phyloP scores from a whole-genome alignment of 176 grass and related monocot species.

The Dendrocalamus sinicus region DNA sequence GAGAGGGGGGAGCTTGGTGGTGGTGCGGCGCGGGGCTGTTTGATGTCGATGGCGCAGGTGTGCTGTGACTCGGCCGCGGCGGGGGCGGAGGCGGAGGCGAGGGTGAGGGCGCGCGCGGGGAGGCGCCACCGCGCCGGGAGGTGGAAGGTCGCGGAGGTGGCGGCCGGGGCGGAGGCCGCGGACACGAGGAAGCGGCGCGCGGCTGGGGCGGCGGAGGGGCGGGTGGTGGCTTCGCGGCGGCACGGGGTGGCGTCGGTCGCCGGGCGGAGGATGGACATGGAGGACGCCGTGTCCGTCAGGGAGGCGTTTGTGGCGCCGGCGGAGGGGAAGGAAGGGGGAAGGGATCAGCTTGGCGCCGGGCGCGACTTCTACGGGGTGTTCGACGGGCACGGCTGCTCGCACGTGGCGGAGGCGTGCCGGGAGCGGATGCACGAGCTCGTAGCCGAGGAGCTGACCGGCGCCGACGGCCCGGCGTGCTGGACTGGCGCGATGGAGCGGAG shows the following conservation, averaged over 20 bases:
- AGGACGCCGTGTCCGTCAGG: constrained; percentile 62
- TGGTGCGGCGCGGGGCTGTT: background rate
- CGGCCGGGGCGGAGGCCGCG: background rate
- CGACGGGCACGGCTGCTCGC: constrained; percentile 60
- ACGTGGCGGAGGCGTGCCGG: constrained; percentile 75
- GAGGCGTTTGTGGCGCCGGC: constrained; percentile 23
- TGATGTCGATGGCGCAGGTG: constrained; percentile 62
- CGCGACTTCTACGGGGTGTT: constrained; percentile 56
- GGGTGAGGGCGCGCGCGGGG: constrained; percentile 46
- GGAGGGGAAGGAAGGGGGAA: background rate
- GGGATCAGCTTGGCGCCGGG: background rate
- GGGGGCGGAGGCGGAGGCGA: constrained; percentile 30
- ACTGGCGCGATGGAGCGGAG: constrained; percentile 56
- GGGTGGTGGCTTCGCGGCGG: constrained; percentile 13
- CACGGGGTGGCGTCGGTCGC: constrained; percentile 40
- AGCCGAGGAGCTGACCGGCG: constrained; percentile 49
- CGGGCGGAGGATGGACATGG: constrained; percentile 61
- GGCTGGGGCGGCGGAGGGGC: background rate
- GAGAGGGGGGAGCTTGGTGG: background rate
- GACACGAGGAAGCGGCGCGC: constrained; percentile 45
- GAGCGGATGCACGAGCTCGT: constrained; percentile 81
- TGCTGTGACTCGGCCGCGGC: constrained; percentile 43
- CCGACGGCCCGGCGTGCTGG: constrained; percentile 29
- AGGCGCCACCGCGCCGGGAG: constrained; percentile 27
- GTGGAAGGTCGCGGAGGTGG: background rate